These are phyloP conservation scores for Colletotrichum endophyticum DNA, from an alignment of 2,329 filamentous ascomycete species.

Conservation along the genomic window DNA sequence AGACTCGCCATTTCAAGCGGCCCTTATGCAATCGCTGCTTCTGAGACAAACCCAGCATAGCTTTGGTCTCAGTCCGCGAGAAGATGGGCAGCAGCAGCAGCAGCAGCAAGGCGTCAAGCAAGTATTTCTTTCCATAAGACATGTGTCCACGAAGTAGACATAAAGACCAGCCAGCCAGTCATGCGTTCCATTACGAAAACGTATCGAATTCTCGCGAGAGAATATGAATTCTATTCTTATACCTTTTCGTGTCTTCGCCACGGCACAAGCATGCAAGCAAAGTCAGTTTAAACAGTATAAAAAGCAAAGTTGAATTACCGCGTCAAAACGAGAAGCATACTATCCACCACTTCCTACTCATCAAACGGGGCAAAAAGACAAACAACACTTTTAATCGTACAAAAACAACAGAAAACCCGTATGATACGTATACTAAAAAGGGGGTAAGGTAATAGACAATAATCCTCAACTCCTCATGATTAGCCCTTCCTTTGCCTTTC, in stretches of 20 bases:
- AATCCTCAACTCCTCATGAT: conserved; percentile 3
- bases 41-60: too few species aligned
- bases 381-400: not conserved
- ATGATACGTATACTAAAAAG: not conserved
- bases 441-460: not conserved
- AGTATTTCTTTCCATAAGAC: too few species aligned
- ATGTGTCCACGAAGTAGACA: too few species aligned
- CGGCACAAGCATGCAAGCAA: not conserved
- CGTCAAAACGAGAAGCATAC: not conserved
- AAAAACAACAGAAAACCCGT: not conserved
- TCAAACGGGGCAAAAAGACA: not conserved
- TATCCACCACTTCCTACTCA: not conserved
- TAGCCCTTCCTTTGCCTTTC: not conserved
- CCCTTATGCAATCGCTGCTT: too few species aligned
- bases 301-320: not conserved
- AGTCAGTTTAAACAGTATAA: not conserved
- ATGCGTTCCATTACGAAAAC: not conserved
- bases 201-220: not conserved
- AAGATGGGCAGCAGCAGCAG: too few species aligned
- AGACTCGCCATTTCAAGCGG: too few species aligned
- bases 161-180: not conserved
- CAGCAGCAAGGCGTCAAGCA: too few species aligned
- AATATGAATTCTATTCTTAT: not conserved
- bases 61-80: too few species aligned
- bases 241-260: not conserved